Evolutionary conservation across 2,329 filamentous ascomycete species (phyloP), one percentile per base, ranked within the genome.

Genomic region (Rosellinia necatrix): DNA sequence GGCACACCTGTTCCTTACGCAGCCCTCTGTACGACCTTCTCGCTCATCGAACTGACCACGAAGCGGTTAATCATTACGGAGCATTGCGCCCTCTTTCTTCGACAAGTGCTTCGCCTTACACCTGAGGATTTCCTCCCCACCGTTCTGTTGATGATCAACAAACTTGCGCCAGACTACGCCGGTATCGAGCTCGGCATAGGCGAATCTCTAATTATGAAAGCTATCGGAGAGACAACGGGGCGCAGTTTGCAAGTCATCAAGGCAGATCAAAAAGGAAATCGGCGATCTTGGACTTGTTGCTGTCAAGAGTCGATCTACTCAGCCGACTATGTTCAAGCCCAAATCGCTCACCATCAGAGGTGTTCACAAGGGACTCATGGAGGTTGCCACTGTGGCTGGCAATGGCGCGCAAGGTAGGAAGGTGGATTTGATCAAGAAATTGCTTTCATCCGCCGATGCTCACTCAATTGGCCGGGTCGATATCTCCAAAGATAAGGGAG

Each of bases 171-270:
- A 3, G 94, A 99, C 69, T 99, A 97, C 72, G 89, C 92, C 38
- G 94, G 94, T 17, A 92, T 99, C 60, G 94, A 99, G 74, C 81
- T 99, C 25, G 94, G 94, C n/a, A 99, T 99, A 66, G 94, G 94
- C 53, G 94, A 99, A 75, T 97, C 93, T 0, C 76, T 99, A 24
- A 97, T 99, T 67, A 97, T 97, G 92, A 99, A 97, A 73, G 91
- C 94, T 4, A 96, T 99, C 68, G 93, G 93, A 9, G 93, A 97
- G 76, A 89, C 88, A 25, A 99, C 94, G 0, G 94, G 94, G 8
- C 87, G 94, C 58, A 96, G 87, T 67, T 75, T 97, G 42, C 82
- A 88, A 32, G 87, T 96, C 49, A 96, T 99, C 78, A 97, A 97
- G 76, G 86, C 89, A 44, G 92, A 97, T 66, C 94, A 99, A 70